Percentiles rank a stretch among this genome's conserved stretches.
phyloP scores from a whole-genome alignment of 495 filamentous ascomycete species.

The Neurospora hispaniola region DNA sequence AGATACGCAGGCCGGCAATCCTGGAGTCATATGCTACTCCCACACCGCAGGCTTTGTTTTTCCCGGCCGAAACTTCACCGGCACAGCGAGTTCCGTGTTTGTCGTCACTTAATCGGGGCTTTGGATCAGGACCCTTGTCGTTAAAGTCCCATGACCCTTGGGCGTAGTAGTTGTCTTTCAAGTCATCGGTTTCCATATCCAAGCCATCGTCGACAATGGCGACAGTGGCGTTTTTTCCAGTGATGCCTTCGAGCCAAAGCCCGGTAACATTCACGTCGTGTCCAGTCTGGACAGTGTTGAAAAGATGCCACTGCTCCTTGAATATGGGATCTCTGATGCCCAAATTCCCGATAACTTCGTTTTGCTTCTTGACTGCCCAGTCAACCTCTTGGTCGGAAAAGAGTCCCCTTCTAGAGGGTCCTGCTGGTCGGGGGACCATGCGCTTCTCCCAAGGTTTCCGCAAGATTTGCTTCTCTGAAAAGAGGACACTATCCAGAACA shows the following conservation, averaged over 20 bases:
- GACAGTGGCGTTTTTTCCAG: slow-evolving; percentile 77
- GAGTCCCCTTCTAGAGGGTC: background rate
- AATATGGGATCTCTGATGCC: slow-evolving; percentile 85
- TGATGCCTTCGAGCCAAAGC: slow-evolving; percentile 85
- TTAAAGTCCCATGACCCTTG: slow-evolving; percentile 94
- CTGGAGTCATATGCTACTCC: slow-evolving; percentile 90
- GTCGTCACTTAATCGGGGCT: slow-evolving; percentile 70
- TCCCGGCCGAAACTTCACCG: slow-evolving; percentile 83
- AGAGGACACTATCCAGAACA: slow-evolving; percentile 61
- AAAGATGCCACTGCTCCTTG: slow-evolving; percentile 88
- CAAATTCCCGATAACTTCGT: slow-evolving; percentile 50
- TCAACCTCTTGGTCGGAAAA: slow-evolving; percentile 24
- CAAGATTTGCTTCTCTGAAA: slow-evolving; percentile 72
- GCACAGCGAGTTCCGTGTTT: slow-evolving; percentile 88
- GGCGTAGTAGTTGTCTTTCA: slow-evolving; percentile 85
- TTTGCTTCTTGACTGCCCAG: slow-evolving; percentile 44
- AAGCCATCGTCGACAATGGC: slow-evolving; percentile 94
- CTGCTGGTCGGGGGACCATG: slow-evolving; percentile 34
- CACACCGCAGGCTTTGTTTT: slow-evolving; percentile 89
- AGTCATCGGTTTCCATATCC: slow-evolving; percentile 92
- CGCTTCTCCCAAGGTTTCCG: slow-evolving; percentile 67
- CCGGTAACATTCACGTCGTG: slow-evolving; percentile 93
- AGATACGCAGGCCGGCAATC: slow-evolving; percentile 80
- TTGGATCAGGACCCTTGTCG: slow-evolving; percentile 65
- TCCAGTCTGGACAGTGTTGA: slow-evolving; percentile 68